phyloP scores from a whole-genome alignment of 805 yeast genomes.

The Kurtzmaniella cleridarum region DNA sequence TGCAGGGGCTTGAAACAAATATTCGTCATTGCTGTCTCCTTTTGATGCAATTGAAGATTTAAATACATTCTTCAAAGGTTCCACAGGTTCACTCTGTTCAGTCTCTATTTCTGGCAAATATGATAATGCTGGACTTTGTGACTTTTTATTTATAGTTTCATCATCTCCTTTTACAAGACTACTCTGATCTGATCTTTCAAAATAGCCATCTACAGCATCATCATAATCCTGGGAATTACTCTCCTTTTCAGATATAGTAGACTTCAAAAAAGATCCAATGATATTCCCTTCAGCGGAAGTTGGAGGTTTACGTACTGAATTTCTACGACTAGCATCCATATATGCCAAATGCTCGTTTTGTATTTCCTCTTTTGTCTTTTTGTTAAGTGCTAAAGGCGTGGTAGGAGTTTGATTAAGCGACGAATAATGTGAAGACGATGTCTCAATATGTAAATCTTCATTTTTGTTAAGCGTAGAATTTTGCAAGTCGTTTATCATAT shows the following conservation, averaged over 20 bases:
- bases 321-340: no score
- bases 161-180: slow-evolving; percentile 1
- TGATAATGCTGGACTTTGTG: slow-evolving; percentile 12
- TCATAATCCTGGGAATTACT: slow-evolving; percentile 20
- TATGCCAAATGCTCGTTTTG: no score
- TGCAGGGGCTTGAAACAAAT: not conserved
- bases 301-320: no score
- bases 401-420: no score
- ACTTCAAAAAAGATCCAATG: no score
- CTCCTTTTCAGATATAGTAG: slow-evolving; percentile 2
- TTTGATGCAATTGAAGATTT: no score
- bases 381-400: no score
- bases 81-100: no score
- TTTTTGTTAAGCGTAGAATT: slow-evolving; percentile 11
- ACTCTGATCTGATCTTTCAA: slow-evolving; percentile 13
- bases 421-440: not conserved
- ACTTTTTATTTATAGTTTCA: not conserved
- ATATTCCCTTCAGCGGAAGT: no score
- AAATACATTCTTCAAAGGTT: no score
- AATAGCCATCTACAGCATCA: slow-evolving; percentile 28
- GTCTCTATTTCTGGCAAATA: slow-evolving; percentile 10
- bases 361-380: no score
- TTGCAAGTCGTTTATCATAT: slow-evolving; percentile 32
- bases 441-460: not conserved
- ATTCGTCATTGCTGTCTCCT: not conserved